A percentile compares a stretch with the other conserved stretches of the same genome.
Conservation (phyloP, 192 early-diverging fungal genomes). For the Radiomyces spectabilis region DNA sequence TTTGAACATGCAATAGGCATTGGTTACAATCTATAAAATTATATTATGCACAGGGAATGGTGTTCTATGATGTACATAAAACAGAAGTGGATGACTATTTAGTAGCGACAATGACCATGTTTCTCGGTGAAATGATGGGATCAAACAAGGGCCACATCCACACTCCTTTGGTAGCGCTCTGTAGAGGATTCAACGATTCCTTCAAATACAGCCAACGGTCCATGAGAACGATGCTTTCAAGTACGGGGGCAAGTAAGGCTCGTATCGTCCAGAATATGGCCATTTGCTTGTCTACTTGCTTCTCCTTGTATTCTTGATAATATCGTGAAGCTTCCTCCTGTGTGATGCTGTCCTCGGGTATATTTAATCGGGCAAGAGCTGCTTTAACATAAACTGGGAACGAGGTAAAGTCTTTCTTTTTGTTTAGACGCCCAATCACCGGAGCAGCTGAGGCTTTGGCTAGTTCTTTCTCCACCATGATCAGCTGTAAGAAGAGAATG, state of each 20-base stretch:
- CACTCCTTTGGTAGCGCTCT: constrained; percentile 4
- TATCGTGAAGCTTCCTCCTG: constrained; percentile 36
- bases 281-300: constrained; percentile 46
- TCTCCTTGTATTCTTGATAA: constrained; percentile 24
- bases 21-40: no score
- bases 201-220: constrained; percentile 66
- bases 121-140: constrained; percentile 49
- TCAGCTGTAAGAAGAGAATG: constrained; percentile 29
- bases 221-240: constrained; percentile 72
- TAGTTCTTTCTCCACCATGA: constrained; percentile 47
- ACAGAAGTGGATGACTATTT: no score
- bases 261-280: constrained; percentile 79
- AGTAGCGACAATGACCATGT: constrained; percentile 47
- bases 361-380: constrained; percentile 35
- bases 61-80: no score
- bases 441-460: constrained; percentile 33
- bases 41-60: no score
- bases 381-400: constrained; percentile 48
- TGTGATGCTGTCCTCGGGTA: constrained; percentile 23
- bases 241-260: constrained; percentile 60
- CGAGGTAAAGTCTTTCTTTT: constrained; percentile 34
- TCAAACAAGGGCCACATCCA: constrained; percentile 61
- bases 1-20: no score
- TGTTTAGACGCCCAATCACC: constrained; percentile 46
- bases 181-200: constrained; percentile 39